Evolutionary conservation across 2,329 filamentous ascomycete species (phyloP).

Genomic region (Fusarium chaquense): DNA sequence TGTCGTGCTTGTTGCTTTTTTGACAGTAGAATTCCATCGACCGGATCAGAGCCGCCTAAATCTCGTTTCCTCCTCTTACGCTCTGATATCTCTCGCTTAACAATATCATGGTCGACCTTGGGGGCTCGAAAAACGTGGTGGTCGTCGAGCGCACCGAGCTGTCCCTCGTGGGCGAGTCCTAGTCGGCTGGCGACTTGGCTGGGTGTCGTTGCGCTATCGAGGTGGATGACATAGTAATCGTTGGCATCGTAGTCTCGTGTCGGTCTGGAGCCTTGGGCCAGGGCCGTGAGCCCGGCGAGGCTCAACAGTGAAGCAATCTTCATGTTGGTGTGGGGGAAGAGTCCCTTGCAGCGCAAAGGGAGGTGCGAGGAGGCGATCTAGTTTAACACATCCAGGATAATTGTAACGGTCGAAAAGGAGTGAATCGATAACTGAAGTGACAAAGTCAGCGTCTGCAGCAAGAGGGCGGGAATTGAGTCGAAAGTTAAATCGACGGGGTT

Average conservation of each 20-base stretch:
- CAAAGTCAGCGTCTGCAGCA: constrained; percentile 17
- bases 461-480: constrained; percentile 1
- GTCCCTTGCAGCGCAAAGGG: constrained; percentile 39
- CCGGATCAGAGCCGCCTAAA: constrained; percentile 64
- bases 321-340: constrained; percentile 54
- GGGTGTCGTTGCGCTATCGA: constrained; percentile 75
- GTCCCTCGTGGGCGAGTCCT: constrained; percentile 83
- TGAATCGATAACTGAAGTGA: constrained; percentile 9
- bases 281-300: constrained; percentile 63
- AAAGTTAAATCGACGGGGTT: constrained; percentile 18
- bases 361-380: constrained; percentile 31
- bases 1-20: constrained; percentile 75
- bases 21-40: constrained; percentile 81
- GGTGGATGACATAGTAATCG: constrained; percentile 94
- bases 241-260: constrained; percentile 80
- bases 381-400: constrained; percentile 45
- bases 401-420: constrained; percentile 17
- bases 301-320: constrained; percentile 65
- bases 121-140: constrained; percentile 89
- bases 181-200: constrained; percentile 77
- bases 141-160: constrained; percentile 79
- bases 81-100: constrained; percentile 65
- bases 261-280: constrained; percentile 63
- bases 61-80: constrained; percentile 72
- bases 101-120: constrained; percentile 70